Conservation (phyloP, 768 basidiomycete species). For the Gymnopilus junonius region DNA sequence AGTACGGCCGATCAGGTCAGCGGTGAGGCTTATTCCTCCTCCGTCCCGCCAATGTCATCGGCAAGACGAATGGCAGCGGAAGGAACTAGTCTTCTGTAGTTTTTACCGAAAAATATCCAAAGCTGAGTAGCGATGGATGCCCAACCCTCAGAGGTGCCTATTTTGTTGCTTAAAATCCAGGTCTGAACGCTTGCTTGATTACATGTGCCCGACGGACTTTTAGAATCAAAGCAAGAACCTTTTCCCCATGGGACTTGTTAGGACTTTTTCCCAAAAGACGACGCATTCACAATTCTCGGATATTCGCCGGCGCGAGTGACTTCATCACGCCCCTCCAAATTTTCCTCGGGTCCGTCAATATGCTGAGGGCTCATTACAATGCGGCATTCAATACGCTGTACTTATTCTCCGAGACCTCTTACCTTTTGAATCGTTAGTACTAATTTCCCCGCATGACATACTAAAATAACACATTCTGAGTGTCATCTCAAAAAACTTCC, state of each 20-base stretch:
- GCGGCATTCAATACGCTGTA: neutral
- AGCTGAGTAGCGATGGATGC: neutral
- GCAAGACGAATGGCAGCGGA: neutral
- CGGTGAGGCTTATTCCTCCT: neutral
- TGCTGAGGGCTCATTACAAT: neutral
- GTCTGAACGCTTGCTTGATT: neutral
- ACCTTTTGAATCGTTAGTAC: neutral
- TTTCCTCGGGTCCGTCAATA: neutral
- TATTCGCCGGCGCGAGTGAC: conserved; percentile 19
- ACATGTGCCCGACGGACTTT: conserved; percentile 1
- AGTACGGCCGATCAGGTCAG: neutral
- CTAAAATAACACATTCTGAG: neutral
- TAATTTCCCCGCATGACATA: conserved; percentile 10
- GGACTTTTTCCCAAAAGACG: neutral
- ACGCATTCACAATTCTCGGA: conserved; percentile 20
- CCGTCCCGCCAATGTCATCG: neutral
- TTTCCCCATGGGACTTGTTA: neutral
- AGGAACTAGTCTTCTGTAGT: neutral
- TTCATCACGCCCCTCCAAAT: neutral
- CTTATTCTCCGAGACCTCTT: neutral
- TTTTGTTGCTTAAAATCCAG: neutral
- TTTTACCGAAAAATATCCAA: conserved; percentile 2
- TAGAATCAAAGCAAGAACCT: neutral
- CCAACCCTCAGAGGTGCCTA: neutral
- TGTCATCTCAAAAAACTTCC: conserved; percentile 4